Percentiles rank a stretch among this genome's conserved stretches.
Evolutionary conservation across 441 rosid genomes (phyloP).

Genomic region (Erodium texanum): DNA sequence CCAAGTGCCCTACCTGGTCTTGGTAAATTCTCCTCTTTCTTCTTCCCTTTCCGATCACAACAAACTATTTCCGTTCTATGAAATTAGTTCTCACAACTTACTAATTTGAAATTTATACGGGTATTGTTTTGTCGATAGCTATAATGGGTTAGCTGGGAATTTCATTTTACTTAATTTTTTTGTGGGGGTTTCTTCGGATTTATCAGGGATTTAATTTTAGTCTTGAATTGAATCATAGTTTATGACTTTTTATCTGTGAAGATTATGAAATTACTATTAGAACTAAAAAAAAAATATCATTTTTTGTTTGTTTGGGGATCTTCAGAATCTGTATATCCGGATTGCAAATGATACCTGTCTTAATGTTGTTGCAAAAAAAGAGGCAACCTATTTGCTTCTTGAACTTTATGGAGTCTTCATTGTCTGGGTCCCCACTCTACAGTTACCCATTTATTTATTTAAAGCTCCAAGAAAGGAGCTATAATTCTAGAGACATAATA

Average conservation of each 20-base stretch:
- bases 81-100: background rate
- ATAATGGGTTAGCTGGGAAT: background rate
- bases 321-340: background rate
- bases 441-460: background rate
- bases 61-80: background rate
- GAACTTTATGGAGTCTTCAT: background rate
- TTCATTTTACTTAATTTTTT: background rate
- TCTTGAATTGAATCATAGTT: background rate
- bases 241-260: background rate
- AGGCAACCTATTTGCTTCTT: background rate
- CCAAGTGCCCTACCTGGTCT: conserved; percentile 99
- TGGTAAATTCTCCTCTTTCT: conserved; percentile 37
- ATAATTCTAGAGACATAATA: background rate
- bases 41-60: background rate
- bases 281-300: background rate
- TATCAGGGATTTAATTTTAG: background rate
- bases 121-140: background rate
- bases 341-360: background rate
- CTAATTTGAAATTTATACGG: background rate
- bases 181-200: background rate
- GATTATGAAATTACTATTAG: background rate
- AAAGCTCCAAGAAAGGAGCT: background rate
- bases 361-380: background rate
- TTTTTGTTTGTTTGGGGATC: background rate
- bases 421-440: background rate